Base-by-base conservation (phyloP, 257 asterid genomes). In the Hygrophila difformis region DNA sequence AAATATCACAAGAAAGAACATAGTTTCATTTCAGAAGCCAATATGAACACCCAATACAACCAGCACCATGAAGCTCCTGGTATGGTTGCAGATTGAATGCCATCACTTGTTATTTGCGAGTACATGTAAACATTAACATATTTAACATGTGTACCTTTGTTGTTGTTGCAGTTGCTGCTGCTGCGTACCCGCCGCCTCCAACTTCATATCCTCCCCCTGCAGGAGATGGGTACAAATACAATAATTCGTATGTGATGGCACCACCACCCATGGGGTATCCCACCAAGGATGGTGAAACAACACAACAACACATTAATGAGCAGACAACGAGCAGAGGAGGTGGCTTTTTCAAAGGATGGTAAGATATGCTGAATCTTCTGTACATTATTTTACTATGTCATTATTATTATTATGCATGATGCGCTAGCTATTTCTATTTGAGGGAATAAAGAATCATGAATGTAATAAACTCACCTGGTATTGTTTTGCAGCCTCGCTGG, bases 221-320 rank as follows among this genome's bases (percentile, higher is more conserved):
- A 8, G 51, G 13, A 33, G 55, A 21, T 16, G 19, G 47, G 26
- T 24, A 36, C 2, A n/a, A n/a, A n/a, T n/a, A n/a, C n/a, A 43
- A 47, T 49, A 48, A 59, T 13, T 51, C 53, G 15, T 52, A 47
- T 31, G 66, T 57, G 11, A 49, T 43, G 61, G 63, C 66, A 10
- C 77, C 77, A 0, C 69, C 69, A 11, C 77, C 77, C 5, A 48
- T 61, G 2, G 77, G 77, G 4, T 65, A 65, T 34, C 77, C 73
- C 1, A 57, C 60, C 0, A 60, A 45, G 45, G 72, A 70, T 13
- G 37, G 12, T 2, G 70, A 12, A 34, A 20, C 26, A 39, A 26
- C 47, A 8, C 51, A 44, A 23, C 62, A 43, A 3, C 31, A 42
- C 8, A 43, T 39, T 10, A 53, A 56, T 1, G 34, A 36, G 26